These are phyloP conservation scores for Cyberlindnera lachancei DNA, from an alignment of 805 yeast species.

Conservation along the genomic window DNA sequence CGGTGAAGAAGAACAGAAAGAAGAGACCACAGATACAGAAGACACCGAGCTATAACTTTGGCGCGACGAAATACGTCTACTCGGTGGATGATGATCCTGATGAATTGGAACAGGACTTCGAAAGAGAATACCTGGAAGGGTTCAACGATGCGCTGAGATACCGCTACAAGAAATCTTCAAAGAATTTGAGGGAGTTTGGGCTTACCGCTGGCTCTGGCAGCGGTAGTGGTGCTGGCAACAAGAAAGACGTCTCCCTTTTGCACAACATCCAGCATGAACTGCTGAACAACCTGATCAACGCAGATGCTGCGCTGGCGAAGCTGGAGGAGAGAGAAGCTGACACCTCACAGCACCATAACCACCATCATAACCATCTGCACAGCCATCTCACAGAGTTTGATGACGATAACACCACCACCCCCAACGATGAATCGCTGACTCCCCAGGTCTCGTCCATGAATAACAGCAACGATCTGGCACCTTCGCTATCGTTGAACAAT, in stretches of 20 bases:
- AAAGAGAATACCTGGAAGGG: conserved; percentile 61
- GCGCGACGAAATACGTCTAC: conserved; percentile 36
- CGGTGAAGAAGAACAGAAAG: conserved; percentile 8
- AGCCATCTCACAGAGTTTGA: too few species aligned
- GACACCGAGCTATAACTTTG: conserved; percentile 15
- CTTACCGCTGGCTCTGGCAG: too few species aligned
- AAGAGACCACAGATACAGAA: conserved; percentile 17
- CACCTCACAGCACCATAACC: conserved; percentile 6
- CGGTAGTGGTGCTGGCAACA: too few species aligned
- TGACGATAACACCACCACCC: too few species aligned
- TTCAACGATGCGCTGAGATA: conserved; percentile 61
- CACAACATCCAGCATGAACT: conserved; percentile 14
- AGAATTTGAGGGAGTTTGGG: conserved; percentile 11
- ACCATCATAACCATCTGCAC: too few species aligned
- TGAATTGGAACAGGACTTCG: conserved; percentile 57
- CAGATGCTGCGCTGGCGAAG: conserved; percentile 17
- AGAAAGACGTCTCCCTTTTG: conserved; percentile 8
- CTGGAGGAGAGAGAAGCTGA: conserved; percentile 22
- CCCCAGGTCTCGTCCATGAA: not conserved
- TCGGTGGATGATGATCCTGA: conserved; percentile 79
- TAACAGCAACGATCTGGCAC: not conserved
- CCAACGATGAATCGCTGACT: too few species aligned
- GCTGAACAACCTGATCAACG: conserved; percentile 16
- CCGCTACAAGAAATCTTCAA: conserved; percentile 28
- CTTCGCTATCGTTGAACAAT: not conserved